These are phyloP conservation scores for Bruguiera gymnorhiza DNA, from an alignment of 345 rosid genomes.

Conservation along the genomic window DNA sequence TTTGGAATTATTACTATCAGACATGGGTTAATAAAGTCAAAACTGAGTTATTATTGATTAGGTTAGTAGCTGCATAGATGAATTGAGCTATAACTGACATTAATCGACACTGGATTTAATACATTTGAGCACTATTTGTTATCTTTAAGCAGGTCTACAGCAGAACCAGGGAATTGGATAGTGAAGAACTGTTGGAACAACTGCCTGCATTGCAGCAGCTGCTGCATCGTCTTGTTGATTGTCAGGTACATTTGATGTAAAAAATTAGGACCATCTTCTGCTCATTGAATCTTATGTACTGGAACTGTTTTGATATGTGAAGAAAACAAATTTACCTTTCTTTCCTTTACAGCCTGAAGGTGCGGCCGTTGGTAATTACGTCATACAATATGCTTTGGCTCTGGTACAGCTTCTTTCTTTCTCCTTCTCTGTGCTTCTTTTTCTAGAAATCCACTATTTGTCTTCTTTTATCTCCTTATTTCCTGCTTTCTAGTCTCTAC, in stretches of 20 bases:
- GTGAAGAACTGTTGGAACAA: slow-evolving; percentile 84
- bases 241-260: slow-evolving; percentile 55
- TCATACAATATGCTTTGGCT: slow-evolving; percentile 95
- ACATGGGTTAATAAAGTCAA: slow-evolving; percentile 1
- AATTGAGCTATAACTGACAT: neutral
- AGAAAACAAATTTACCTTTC: neutral
- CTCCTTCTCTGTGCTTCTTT: neutral
- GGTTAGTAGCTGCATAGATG: neutral
- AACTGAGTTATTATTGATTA: neutral
- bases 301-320: neutral
- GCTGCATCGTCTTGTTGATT: slow-evolving; percentile 87
- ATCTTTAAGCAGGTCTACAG: slow-evolving; percentile 66
- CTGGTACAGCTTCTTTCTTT: slow-evolving; percentile 44
- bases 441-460: too few species aligned
- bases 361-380: slow-evolving; percentile 75
- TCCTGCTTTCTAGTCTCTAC: too few species aligned
- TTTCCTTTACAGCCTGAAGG: slow-evolving; percentile 83
- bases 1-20: neutral
- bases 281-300: neutral
- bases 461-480: too few species aligned
- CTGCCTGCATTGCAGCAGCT: slow-evolving; percentile 87
- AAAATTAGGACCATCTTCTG: neutral
- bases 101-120: neutral
- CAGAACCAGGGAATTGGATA: slow-evolving; percentile 78
- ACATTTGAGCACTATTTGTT: neutral